phyloP scores from a whole-genome alignment of 2,329 filamentous ascomycete genomes.

The Xylaria sp. region DNA sequence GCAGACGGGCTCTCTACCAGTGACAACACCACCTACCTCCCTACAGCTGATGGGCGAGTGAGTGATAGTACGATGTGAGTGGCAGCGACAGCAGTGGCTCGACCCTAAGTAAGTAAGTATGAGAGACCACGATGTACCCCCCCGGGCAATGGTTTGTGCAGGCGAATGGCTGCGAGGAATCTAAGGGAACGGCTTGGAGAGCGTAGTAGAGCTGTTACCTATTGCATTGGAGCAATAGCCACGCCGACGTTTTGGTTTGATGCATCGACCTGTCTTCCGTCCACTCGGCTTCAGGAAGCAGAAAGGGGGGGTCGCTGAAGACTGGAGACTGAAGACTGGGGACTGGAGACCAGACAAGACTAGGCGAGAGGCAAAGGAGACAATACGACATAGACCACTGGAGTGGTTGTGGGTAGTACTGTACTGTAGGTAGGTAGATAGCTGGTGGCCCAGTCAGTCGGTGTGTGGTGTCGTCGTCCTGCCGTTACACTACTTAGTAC shows the following conservation, averaged over 20 bases:
- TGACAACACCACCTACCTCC: neutral
- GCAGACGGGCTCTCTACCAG: conserved; percentile 1
- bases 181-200: neutral
- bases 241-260: conserved; percentile 3
- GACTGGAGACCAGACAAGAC: too few relatives aligned
- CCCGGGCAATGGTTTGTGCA: too few relatives aligned
- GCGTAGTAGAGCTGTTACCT: neutral
- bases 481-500: neutral
- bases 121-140: too few relatives aligned
- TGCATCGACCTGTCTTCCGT: conserved; percentile 5
- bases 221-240: conserved; percentile 6
- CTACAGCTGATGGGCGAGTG: too few relatives aligned
- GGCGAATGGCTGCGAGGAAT: too few relatives aligned
- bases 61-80: neutral
- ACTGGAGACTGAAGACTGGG: neutral
- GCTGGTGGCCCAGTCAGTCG: conserved; percentile 4
- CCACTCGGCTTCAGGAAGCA: neutral
- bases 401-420: too few relatives aligned
- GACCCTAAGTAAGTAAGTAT: too few relatives aligned
- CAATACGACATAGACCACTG: too few relatives aligned
- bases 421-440: too few relatives aligned
- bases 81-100: neutral
- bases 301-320: conserved; percentile 9
- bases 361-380: too few relatives aligned
- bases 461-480: neutral